Evolutionary conservation across 2,329 filamentous ascomycete genomes (phyloP), one percentile per base, ranked within the genome.

Genomic region (Pyrenochaeta sp.): DNA sequence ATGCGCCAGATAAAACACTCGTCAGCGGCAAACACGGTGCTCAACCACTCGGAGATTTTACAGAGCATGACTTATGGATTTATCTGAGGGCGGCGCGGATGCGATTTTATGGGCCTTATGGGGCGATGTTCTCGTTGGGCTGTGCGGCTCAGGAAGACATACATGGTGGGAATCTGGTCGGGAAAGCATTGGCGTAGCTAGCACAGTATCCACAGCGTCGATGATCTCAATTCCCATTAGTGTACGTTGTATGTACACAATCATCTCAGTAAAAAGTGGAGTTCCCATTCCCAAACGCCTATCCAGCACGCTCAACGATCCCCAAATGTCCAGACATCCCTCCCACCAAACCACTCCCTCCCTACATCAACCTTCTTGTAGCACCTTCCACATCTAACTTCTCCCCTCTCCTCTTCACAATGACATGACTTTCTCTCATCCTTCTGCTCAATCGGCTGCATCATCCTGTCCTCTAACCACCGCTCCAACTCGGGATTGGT

Each of bases 401-500:
- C 58, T 64, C 67, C 48, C 73, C 72, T 30, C 50, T 60, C 50
- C 13, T 57, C 50, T 53, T 72, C 71, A 59, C 77, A 76, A 15
- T 62, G 56, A 47, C 56, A 69, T 46, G 74, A 30, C 70, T 51
- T 46, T n/a, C 36, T 49, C 36, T 44, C 50, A 25, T 44, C 51
- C 13, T 71, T 65, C 57, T 59, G 65, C 47, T 58, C 74, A 56
- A 44, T 19, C n/a, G 63, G 64, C 56, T 42, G 68, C 81, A 80
- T 82, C 74, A 84, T 81, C 5, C 75, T 64, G 15, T 64, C 64
- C 63, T 82, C 82, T 62, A 85, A 73, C 73, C 80, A 80, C 56
- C 62, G 69, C 56, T 82, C 82, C 73, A 79, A 71, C 50, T 75
- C 68, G 61, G 74, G 65, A 27, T 81, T 74, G 37, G 80, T 68